These are phyloP conservation scores for Aspergillus fumigatus DNA, from an alignment of 2,329 filamentous ascomycete species.

Conservation along the genomic window DNA sequence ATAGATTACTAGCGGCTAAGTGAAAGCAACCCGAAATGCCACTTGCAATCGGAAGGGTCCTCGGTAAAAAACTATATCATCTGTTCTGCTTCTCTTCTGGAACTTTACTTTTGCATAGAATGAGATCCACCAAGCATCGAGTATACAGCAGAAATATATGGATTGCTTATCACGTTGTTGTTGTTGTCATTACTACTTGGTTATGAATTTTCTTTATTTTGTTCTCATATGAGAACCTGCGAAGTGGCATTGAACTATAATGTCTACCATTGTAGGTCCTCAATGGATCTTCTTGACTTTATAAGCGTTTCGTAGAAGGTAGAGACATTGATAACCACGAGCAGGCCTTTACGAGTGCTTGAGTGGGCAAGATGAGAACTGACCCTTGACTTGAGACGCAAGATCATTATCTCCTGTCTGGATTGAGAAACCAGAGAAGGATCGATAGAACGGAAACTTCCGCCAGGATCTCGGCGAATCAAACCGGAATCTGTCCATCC, in stretches of 20 bases:
- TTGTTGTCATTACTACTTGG: not conserved
- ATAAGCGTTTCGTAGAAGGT: not conserved
- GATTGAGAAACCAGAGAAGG: not conserved
- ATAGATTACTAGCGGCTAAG: not conserved
- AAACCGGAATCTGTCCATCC: constrained; percentile 8
- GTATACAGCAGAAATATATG: not conserved
- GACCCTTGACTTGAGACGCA: not conserved
- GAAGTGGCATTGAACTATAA: not conserved
- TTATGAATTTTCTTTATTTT: not conserved
- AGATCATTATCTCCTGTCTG: not conserved
- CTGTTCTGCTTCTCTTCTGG: not conserved
- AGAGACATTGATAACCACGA: not conserved
- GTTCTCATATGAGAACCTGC: not conserved
- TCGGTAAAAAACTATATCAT: not conserved
- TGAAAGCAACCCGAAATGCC: not conserved
- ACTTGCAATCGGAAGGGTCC: not conserved
- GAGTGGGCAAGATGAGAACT: not conserved
- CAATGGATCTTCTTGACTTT: not conserved
- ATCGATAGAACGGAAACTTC: constrained; percentile 9
- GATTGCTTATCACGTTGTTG: not conserved
- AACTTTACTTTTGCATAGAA: not conserved
- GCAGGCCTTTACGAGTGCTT: not conserved
- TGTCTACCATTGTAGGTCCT: not conserved
- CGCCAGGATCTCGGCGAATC: constrained; percentile 8
- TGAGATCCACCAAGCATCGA: not conserved